Evolutionary conservation across 331 rosid genomes (phyloP).

Genomic region (Malus hybrid): DNA sequence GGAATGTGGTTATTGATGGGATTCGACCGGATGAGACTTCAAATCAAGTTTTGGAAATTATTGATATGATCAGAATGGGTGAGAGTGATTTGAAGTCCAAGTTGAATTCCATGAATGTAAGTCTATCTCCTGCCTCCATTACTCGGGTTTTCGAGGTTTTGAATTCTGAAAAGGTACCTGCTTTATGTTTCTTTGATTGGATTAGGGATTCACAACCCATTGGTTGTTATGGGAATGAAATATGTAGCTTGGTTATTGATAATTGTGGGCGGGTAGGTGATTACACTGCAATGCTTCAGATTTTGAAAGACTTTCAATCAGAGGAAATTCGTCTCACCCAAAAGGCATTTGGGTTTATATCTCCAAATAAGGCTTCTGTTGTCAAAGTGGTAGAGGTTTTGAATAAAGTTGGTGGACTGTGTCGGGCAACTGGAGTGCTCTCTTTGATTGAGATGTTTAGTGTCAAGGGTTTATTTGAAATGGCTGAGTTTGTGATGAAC

Average conservation of each 20-base stretch:
- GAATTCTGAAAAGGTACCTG: constrained; percentile 34
- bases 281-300: constrained; percentile 41
- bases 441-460: constrained; percentile 53
- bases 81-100: constrained; percentile 35
- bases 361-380: constrained; percentile 23
- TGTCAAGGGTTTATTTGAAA: constrained; percentile 31
- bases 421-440: constrained; percentile 41
- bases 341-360: constrained; percentile 57
- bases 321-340: constrained; percentile 15
- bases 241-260: constrained; percentile 44
- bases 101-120: constrained; percentile 37
- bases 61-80: constrained; percentile 30
- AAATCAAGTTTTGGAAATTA: constrained; percentile 33
- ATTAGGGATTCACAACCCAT: constrained; percentile 22
- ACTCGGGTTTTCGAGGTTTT: constrained; percentile 29
- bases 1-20: constrained; percentile 4
- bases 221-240: constrained; percentile 26
- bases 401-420: constrained; percentile 56
- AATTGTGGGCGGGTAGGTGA: constrained; percentile 58
- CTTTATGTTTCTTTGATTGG: constrained; percentile 53
- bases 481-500: constrained; percentile 46
- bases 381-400: constrained; percentile 30
- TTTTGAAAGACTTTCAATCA: constrained; percentile 31
- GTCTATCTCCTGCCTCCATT: constrained; percentile 23
- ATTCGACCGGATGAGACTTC: constrained; percentile 10